These are phyloP conservation scores for Rubia peregrina DNA, from an alignment of 305 asterid species.

Conservation along the genomic window DNA sequence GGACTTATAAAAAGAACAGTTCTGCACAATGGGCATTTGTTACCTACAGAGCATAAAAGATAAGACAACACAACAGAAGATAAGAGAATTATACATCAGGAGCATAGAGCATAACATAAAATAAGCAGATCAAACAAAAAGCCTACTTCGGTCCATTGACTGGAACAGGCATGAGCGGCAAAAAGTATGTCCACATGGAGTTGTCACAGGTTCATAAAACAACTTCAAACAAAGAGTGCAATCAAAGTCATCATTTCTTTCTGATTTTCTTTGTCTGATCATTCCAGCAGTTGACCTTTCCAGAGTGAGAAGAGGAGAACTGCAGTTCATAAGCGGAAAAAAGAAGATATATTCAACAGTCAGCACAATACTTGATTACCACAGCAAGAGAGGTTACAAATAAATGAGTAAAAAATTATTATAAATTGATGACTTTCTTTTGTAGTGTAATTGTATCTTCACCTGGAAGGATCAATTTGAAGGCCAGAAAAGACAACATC, in stretches of 20 bases:
- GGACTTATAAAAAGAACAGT: slow-evolving; percentile 83
- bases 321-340: slow-evolving; percentile 24
- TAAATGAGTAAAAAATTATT: background rate
- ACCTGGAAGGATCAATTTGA: slow-evolving; percentile 70
- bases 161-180: slow-evolving; percentile 97
- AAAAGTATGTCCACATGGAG: slow-evolving; percentile 98
- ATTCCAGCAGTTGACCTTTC: slow-evolving; percentile 40
- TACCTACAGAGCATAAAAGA: slow-evolving; percentile 52
- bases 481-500: slow-evolving; percentile 73
- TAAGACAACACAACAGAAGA: slow-evolving; percentile 2
- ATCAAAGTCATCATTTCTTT: slow-evolving; percentile 86
- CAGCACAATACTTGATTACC: background rate
- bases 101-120: background rate
- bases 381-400: background rate
- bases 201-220: slow-evolving; percentile 83
- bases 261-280: slow-evolving; percentile 37
- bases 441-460: slow-evolving; percentile 8
- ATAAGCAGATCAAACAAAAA: slow-evolving; percentile 16
- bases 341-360: slow-evolving; percentile 11
- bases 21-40: slow-evolving; percentile 91
- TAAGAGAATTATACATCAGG: background rate
- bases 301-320: slow-evolving; percentile 56
- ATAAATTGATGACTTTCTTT: background rate
- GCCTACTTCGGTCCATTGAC: slow-evolving; percentile 85
- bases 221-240: slow-evolving; percentile 92